A percentile compares a stretch with the other conserved stretches of the same genome.
phyloP scores from a whole-genome alignment of 805 yeast species.

The Schizosaccharomyces osmophilus region DNA sequence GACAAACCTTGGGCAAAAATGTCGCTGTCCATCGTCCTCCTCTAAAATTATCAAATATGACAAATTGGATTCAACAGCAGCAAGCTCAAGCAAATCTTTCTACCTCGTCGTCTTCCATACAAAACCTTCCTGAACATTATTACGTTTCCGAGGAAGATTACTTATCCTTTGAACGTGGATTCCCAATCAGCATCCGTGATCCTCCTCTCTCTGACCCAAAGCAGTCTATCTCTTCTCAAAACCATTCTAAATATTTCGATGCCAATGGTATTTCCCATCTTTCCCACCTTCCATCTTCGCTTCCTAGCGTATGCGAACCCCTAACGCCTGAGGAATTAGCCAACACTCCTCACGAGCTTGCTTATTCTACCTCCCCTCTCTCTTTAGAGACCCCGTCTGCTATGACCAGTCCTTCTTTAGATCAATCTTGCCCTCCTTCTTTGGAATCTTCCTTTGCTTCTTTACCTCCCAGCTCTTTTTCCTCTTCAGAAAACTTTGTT shows the following conservation, averaged over 20 bases:
- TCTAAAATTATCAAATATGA: background rate
- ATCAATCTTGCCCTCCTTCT: constrained; percentile 1
- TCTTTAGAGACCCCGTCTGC: background rate
- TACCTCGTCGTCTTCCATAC: background rate
- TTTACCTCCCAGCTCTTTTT: background rate
- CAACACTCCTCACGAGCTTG: background rate
- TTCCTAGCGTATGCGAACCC: background rate
- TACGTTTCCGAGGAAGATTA: background rate
- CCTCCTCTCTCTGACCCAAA: background rate
- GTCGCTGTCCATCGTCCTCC: background rate
- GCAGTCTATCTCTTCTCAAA: background rate
- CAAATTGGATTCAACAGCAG: background rate
- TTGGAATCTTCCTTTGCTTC: constrained; percentile 4
- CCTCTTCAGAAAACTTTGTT: background rate
- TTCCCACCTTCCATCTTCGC: background rate
- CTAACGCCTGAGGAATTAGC: background rate
- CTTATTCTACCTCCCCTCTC: background rate
- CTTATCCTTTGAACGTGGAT: background rate
- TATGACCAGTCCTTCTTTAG: background rate
- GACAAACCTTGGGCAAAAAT: background rate
- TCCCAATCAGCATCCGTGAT: background rate
- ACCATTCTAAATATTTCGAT: background rate
- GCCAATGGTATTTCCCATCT: too few species aligned
- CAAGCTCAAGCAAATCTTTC: background rate
- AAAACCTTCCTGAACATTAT: background rate